Base-by-base conservation (phyloP, 768 basidiomycete genomes). In the Hygrocybe coccinea region DNA sequence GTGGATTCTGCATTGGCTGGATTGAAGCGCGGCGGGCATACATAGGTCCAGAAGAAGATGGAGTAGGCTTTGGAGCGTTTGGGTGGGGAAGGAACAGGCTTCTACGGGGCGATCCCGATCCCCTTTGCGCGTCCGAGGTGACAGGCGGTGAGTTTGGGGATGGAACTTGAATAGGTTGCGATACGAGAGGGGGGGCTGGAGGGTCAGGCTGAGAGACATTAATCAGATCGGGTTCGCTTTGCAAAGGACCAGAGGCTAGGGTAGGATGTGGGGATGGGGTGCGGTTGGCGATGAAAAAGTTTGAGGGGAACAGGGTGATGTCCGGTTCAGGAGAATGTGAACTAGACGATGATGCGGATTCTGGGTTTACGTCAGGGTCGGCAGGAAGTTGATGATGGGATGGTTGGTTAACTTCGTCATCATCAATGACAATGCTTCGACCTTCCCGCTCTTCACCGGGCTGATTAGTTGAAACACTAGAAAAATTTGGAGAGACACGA, bases 31-130 rank as follows among this genome's bases (percentile, higher is more conserved):
- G 10, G 25, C 77, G 77, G 49, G 81, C 79, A 64, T 82, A 86
- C 81, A 86, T 81, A 2, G 84, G 84, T 0, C 84, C 84, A 1
- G 70, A 67, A n/a, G 75, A 71, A n/a, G 68, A 37, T 19, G 60
- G 52, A 14, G 59, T 54, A 0, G 76, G 74, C 9, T 78, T 78
- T 0, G 76, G 77, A 2, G 77, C 77, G 44, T 75, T 75, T 1
- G 76, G 77, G 56, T 79, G 77, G 0, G 76, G 77, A 1, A 76
- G 62, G 62, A 79, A 79, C 2, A 79, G 57, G 21, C 71, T 73
- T 10, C 43, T 57, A 17, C 70, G 67, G 29, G 29, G 29, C 3
- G 75, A 68, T 39, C 50, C 44, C 12, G 17, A 22, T 11, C 14
- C 38, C 3, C 3, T 41, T 19, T 41, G 38, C 11, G 38, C 4